phyloP scores from a whole-genome alignment of 106 monocot genomes.

The Xerophyta viscosa region DNA sequence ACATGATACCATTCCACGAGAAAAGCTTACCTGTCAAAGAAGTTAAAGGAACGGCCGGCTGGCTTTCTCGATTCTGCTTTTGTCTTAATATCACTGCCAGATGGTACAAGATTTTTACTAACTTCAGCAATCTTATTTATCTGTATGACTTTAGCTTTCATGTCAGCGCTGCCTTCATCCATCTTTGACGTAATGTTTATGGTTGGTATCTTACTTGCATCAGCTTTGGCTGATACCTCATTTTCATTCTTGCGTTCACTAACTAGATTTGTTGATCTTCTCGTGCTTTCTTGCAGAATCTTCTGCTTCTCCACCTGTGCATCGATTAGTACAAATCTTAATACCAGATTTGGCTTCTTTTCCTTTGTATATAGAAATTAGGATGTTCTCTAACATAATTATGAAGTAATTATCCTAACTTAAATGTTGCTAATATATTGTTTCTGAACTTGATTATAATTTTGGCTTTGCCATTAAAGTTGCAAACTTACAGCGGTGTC shows the following conservation, averaged over 20 bases:
- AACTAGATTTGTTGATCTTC: constrained; percentile 15
- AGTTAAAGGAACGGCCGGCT: constrained; percentile 19
- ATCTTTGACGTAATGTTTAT: constrained; percentile 1
- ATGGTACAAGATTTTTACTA: constrained; percentile 5
- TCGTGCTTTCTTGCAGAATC: constrained; percentile 53
- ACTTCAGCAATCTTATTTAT: constrained; percentile 4
- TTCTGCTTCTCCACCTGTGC: constrained; percentile 67
- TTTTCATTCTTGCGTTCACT: constrained; percentile 11
- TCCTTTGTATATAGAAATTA: too few relatives aligned
- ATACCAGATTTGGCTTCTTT: too few relatives aligned
- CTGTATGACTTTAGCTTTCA: constrained; percentile 3
- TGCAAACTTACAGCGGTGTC: too few relatives aligned
- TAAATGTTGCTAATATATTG: too few relatives aligned
- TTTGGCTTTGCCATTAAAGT: too few relatives aligned
- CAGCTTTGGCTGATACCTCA: constrained; percentile 1
- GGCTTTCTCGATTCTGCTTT: constrained; percentile 17
- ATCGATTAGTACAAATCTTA: too few relatives aligned
- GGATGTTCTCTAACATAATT: too few relatives aligned
- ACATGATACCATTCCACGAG: not conserved
- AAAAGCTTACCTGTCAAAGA: constrained; percentile 72
- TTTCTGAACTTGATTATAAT: too few relatives aligned
- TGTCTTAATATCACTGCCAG: constrained; percentile 11
- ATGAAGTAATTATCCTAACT: too few relatives aligned
- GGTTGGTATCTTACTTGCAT: not conserved
- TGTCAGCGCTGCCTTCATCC: constrained; percentile 2